phyloP scores from a whole-genome alignment of 208 protist genomes.

The Trypanosoma avium region DNA sequence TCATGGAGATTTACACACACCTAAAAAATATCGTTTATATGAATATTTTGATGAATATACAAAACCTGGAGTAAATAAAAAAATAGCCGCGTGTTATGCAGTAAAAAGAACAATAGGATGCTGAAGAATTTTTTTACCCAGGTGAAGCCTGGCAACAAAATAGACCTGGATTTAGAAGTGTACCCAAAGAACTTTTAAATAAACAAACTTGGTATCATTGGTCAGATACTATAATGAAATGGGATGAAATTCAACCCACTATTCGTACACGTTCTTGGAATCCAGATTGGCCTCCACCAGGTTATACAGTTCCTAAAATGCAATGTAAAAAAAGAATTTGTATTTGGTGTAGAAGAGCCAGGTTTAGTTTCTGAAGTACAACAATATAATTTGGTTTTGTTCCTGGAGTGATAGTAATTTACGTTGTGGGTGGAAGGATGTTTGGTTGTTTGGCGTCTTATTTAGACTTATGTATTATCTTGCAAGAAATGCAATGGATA shows the following conservation, averaged over 20 bases:
- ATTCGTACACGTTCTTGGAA: conserved; percentile 86
- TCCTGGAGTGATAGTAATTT: conserved; percentile 85
- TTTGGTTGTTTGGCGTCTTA: conserved; percentile 70
- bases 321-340: conserved; percentile 87
- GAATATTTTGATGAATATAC: conserved; percentile 92
- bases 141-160: conserved; percentile 86
- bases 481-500: conserved; percentile 57
- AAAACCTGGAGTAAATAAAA: conserved; percentile 75
- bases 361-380: conserved; percentile 82
- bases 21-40: conserved; percentile 80
- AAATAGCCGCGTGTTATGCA: conserved; percentile 71
- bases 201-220: conserved; percentile 90
- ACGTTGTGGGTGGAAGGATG: conserved; percentile 76
- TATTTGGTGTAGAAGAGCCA: conserved; percentile 81
- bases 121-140: conserved; percentile 89
- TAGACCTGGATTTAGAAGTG: conserved; percentile 81
- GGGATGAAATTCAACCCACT: conserved; percentile 85
- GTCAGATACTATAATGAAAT: conserved; percentile 82
- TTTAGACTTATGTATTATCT: conserved; percentile 56
- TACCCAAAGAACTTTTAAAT: conserved; percentile 87
- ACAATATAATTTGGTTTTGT: conserved; percentile 86
- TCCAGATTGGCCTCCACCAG: conserved; percentile 84
- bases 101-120: conserved; percentile 89
- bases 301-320: conserved; percentile 81
- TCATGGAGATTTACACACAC: conserved; percentile 74